Evolutionary conservation across 495 filamentous ascomycete genomes (phyloP).

Genomic region (Podospora pseudocomata): DNA sequence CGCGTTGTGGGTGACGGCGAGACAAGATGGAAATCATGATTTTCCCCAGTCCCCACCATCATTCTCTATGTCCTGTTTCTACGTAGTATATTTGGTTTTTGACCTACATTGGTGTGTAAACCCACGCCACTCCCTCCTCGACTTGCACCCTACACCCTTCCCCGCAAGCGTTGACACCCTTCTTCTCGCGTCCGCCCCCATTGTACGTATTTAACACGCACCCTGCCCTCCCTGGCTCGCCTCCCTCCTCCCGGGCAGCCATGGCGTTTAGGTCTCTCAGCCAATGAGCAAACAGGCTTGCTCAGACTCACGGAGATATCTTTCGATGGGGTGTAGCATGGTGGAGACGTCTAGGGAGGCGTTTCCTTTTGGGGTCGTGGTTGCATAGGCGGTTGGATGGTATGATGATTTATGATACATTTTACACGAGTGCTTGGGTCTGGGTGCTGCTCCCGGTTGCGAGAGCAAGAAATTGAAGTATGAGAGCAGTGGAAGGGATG

Average conservation of each 20-base stretch:
- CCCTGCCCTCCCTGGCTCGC: neutral
- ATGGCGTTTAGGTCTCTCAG: neutral
- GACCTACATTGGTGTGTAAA: neutral
- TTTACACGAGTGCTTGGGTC: neutral
- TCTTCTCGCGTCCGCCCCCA: neutral
- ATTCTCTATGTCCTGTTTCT: neutral
- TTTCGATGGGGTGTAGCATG: neutral
- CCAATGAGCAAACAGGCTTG: neutral
- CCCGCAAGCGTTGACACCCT: neutral
- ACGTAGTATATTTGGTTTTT: neutral
- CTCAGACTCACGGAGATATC: neutral
- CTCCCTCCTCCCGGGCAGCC: neutral
- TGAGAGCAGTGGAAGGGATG: too few relatives aligned
- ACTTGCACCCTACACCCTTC: neutral
- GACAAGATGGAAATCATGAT: neutral
- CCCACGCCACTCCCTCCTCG: neutral
- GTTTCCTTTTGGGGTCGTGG: neutral
- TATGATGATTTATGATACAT: neutral
- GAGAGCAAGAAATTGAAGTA: neutral
- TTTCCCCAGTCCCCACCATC: neutral
- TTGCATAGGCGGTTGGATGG: neutral
- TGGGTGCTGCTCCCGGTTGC: neutral
- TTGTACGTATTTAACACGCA: neutral
- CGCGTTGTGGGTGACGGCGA: too few relatives aligned
- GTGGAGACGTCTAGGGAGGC: neutral